Percentiles rank a stretch among this genome's conserved stretches.
These are phyloP conservation scores for Colletotrichum echinochloae DNA, from an alignment of 2,329 filamentous ascomycete species.

Conservation along the genomic window DNA sequence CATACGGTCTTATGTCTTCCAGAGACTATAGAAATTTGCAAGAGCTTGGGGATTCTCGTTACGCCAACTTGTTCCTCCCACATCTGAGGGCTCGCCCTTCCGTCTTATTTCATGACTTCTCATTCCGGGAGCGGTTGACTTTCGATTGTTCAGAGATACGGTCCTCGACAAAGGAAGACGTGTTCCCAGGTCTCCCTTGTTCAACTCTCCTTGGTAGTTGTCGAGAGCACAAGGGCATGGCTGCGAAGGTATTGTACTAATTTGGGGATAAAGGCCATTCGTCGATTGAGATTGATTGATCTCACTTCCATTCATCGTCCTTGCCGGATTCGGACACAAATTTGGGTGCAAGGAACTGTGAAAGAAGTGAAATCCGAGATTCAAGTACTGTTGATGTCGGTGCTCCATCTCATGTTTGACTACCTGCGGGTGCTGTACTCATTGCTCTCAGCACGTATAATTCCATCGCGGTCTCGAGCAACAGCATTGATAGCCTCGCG, in stretches of 20 bases:
- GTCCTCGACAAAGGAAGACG: background rate
- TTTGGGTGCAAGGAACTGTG: background rate
- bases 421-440: background rate
- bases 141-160: background rate
- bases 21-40: background rate
- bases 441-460: background rate
- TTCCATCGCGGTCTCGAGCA: no score
- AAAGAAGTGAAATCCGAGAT: background rate
- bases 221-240: background rate
- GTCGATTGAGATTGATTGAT: background rate
- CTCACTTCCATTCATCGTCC: background rate
- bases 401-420: no score
- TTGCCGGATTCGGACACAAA: background rate
- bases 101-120: background rate
- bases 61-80: background rate
- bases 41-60: background rate
- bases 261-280: background rate
- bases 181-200: background rate
- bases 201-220: background rate
- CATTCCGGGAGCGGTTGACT: no score
- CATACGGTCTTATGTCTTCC: background rate
- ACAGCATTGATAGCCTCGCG: no score
- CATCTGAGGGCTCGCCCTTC: background rate
- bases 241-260: slow-evolving; percentile 8
- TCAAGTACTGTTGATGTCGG: background rate